Evolutionary conservation across 2,329 filamentous ascomycete genomes (phyloP), one percentile per base, ranked within the genome.

Genomic region (Fusarium chlamydosporum): DNA sequence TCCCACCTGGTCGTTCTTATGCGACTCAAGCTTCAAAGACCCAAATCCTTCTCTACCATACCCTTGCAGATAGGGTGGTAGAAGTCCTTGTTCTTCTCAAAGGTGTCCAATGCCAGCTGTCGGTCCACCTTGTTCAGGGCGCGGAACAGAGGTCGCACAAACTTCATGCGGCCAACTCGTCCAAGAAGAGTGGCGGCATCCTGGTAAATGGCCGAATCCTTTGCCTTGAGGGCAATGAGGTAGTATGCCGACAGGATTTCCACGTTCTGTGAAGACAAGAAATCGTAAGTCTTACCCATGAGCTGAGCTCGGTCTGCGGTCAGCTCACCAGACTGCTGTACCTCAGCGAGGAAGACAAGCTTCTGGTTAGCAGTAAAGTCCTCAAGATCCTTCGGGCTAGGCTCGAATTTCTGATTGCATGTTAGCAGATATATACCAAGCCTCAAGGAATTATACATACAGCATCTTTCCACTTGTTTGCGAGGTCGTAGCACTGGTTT

Each of bases 141-240:
- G 65, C 91, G 86, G 82, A 91, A 97, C 75, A 98, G 81, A 23
- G 95, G 93, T 47, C 95, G 85, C 61, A 98, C 95, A 79, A 95
- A 98, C 86, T 98, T 98, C 96, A 99, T 98, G 59, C 96, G 85
- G 13, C 96, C 96, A 26, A 97, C 94, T 53, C 86, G 85, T 33
- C 92, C 92, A 38, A 98, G 83, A 56, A 97, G 83, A 61, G 92
- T 88, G 2, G 91, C 89, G 0, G 93, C 88, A 2, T 90, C 90
- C 62, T 88, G 77, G 74, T 95, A 93, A 37, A 91, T 87, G 59
- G 84, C 86, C 52, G 85, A 79, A 73, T 94, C 92, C 59, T 89
- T 87, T 13, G 92, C 91, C 73, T 88, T 88, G 75, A 99, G 85
- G 2, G 92, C 92, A 34, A 97, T 87, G 55, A 89, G 87, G 75